These are phyloP conservation scores for Coprinopsis cinerea DNA, from an alignment of 768 basidiomycete genomes.

Conservation along the genomic window DNA sequence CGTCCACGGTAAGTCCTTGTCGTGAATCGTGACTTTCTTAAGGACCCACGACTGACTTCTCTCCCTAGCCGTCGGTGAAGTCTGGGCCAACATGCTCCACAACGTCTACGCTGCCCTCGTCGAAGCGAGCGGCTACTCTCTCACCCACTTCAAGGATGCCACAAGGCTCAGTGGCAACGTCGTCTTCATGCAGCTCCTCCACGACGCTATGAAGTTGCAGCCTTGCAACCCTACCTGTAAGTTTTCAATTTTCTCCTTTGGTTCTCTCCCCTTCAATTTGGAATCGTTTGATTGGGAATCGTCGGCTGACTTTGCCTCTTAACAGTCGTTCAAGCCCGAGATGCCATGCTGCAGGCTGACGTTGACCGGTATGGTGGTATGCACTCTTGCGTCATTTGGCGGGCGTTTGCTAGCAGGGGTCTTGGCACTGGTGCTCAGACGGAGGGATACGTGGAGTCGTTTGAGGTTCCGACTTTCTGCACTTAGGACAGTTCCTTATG, in stretches of 20 bases:
- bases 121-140: not conserved
- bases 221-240: constrained; percentile 22
- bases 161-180: constrained; percentile 17
- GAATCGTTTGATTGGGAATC: not conserved
- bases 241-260: not conserved
- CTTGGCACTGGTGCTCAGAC: no score
- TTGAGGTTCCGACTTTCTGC: no score
- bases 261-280: not conserved
- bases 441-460: no score
- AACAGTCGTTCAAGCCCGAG: constrained; percentile 34
- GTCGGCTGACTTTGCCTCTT: no score
- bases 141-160: constrained; percentile 14
- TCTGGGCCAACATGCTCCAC: constrained; percentile 15
- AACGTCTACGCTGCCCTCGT: constrained; percentile 13
- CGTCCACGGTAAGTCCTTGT: not conserved
- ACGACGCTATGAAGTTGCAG: constrained; percentile 19
- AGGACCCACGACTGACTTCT: not conserved
- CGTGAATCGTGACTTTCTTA: not conserved
- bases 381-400: constrained; percentile 41
- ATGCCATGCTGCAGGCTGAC: constrained; percentile 48
- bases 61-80: constrained; percentile 15
- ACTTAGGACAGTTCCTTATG: no score
- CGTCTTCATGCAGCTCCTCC: constrained; percentile 19
- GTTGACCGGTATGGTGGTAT: constrained; percentile 37
- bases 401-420: constrained; percentile 40